A percentile compares a stretch with the other conserved stretches of the same genome.
Evolutionary conservation across 352 stramenopile genomes (phyloP).

Genomic region (Phytophthora melonis): DNA sequence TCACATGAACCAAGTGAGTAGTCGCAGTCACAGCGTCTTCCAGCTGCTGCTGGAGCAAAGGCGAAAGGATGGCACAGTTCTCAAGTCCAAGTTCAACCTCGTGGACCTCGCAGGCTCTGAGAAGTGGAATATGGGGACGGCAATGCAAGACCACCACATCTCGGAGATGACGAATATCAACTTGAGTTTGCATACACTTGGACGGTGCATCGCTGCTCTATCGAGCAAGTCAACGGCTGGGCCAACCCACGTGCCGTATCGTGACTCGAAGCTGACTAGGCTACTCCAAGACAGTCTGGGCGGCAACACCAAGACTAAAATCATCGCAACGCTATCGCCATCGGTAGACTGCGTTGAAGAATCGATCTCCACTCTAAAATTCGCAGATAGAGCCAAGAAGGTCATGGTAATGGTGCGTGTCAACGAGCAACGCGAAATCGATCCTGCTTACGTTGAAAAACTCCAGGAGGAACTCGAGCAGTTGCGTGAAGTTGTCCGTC

Average conservation of each 20-base stretch:
- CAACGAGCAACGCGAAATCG: constrained; percentile 88
- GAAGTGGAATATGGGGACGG: constrained; percentile 90
- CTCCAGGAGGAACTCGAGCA: constrained; percentile 86
- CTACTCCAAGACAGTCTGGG: constrained; percentile 91
- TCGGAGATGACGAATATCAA: constrained; percentile 97
- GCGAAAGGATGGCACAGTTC: constrained; percentile 66
- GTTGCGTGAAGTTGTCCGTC: constrained; percentile 70
- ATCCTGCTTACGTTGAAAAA: constrained; percentile 89
- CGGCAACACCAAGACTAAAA: constrained; percentile 92
- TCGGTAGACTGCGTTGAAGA: constrained; percentile 90
- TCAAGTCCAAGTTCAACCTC: constrained; percentile 95
- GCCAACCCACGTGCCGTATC: constrained; percentile 88
- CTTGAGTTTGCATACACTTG: constrained; percentile 92
- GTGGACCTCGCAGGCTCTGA: constrained; percentile 95
- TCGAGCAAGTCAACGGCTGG: constrained; percentile 49
- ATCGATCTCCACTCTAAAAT: constrained; percentile 95
- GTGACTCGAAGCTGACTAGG: constrained; percentile 94
- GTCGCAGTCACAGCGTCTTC: constrained; percentile 91
- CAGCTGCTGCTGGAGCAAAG: constrained; percentile 87
- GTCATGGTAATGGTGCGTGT: constrained; percentile 90
- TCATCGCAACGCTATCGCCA: constrained; percentile 92
- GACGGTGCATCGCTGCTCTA: constrained; percentile 88
- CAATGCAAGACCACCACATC: constrained; percentile 90
- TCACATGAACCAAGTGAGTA: constrained; percentile 93
- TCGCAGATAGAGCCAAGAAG: constrained; percentile 93